Evolutionary conservation across 129 eudicot genomes (phyloP), one percentile per base, ranked within the genome.

Genomic region (Chrysanthemum makinoi): DNA sequence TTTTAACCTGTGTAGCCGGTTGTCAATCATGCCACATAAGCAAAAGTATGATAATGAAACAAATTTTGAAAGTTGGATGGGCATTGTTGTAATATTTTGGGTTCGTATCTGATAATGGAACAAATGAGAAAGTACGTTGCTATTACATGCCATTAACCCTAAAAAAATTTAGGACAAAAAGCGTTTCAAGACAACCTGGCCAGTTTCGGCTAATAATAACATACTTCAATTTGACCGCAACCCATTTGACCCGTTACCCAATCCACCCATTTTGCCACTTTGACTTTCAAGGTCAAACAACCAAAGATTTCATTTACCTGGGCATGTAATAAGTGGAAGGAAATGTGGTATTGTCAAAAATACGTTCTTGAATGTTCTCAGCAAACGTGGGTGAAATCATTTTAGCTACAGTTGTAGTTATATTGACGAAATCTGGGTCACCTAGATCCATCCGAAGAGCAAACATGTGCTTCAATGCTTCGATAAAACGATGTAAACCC

Each of bases 391-490:
- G 88, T 46, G 96, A 90, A 68, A 86, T 89, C 99, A 95, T 90
- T 26, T 95, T 85, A 3, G 91, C 72, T 46, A 81, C 79, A 4
- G 91, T 84, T 64, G 74, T 78, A 22, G 69, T 76, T 72, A 90
- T 75, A 55, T 95, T 57, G 2, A 80, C 97, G 62, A 87, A 95
- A 35, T 77, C 78, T 0, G 99, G 99, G 63, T 95, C 99, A 2
- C 99, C 99, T 51, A 95, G 74, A 82, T 88, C 79, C 97, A 95
- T 95, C 20, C 99, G 75, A 53, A 90, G 33, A 33, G 96, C 97
- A 79, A 84, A 83, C 99, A 95, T 95, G 84, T 90, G 99, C 63
- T 95, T 95, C 70, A 95, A 70, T 15, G 96, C 86, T 80, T 95
- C 99, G 10, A 90, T 80, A 26, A 95, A 61, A 65, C 97, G 96